Evolutionary conservation across 2,329 filamentous ascomycete species (phyloP).

Genomic region (Aspergillus sojae): DNA sequence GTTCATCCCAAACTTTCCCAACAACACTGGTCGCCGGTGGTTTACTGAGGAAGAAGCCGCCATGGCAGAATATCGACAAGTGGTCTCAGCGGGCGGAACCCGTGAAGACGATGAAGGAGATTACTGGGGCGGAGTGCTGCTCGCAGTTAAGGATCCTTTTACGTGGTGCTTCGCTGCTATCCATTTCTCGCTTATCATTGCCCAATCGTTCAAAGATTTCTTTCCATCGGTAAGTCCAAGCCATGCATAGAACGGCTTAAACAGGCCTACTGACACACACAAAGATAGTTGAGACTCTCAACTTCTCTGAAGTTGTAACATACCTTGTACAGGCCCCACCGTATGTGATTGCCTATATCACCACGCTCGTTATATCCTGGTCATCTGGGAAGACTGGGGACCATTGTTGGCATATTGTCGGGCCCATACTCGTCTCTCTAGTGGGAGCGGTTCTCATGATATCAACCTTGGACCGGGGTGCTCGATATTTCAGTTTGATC

Average conservation of each 20-base stretch:
- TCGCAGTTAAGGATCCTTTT: neutral
- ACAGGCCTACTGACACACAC: neutral
- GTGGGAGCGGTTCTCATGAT: constrained; percentile 15
- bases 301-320: neutral
- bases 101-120: neutral
- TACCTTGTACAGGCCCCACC: neutral
- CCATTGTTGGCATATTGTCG: constrained; percentile 11
- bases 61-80: neutral
- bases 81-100: neutral
- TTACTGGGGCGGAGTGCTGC: neutral
- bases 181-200: neutral
- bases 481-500: constrained; percentile 15
- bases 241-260: neutral
- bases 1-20: neutral
- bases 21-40: neutral
- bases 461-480: constrained; percentile 11
- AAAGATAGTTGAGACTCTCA: neutral
- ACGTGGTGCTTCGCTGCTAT: neutral
- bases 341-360: neutral
- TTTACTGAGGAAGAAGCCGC: neutral
- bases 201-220: neutral
- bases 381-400: neutral
- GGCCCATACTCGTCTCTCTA: constrained; percentile 10
- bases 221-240: neutral
- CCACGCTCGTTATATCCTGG: neutral